phyloP scores from a whole-genome alignment of 192 early-diverging fungal genomes.

The Chytriomyces sp. region DNA sequence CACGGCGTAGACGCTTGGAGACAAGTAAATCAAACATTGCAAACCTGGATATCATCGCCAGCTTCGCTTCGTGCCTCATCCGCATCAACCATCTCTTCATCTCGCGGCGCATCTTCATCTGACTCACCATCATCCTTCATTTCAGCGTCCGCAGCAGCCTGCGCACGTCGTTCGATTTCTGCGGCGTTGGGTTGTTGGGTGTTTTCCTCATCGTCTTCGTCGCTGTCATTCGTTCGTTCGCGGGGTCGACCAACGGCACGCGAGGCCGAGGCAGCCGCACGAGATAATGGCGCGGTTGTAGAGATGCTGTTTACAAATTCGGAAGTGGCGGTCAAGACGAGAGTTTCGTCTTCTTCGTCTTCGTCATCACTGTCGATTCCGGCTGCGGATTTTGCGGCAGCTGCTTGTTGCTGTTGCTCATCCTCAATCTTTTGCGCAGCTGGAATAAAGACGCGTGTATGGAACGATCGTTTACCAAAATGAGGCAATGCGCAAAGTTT shows the following conservation, averaged over 20 bases:
- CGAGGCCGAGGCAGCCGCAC: background rate
- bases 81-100: background rate
- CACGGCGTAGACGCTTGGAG: no score
- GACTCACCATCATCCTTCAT: constrained; percentile 39
- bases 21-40: constrained; percentile 6
- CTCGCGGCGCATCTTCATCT: constrained; percentile 7
- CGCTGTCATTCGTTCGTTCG: background rate
- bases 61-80: constrained; percentile 22
- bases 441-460: constrained; percentile 1
- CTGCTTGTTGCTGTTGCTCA: constrained; percentile 19
- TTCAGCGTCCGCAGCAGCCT: constrained; percentile 38
- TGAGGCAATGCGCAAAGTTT: constrained; percentile 10
- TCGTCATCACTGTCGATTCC: constrained; percentile 29
- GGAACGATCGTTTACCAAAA: constrained; percentile 1
- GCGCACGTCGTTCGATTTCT: constrained; percentile 6
- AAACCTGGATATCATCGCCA: constrained; percentile 35
- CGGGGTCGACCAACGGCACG: constrained; percentile 6
- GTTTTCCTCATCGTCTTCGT: constrained; percentile 30
- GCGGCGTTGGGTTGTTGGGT: background rate
- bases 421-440: constrained; percentile 37
- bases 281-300: constrained; percentile 42
- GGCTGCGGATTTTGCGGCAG: background rate
- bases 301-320: constrained; percentile 82
- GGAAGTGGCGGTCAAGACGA: constrained; percentile 85
- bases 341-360: constrained; percentile 50